These are phyloP conservation scores for Ganoderma meredithae DNA, from an alignment of 1,284 basidiomycete species.

Conservation along the genomic window DNA sequence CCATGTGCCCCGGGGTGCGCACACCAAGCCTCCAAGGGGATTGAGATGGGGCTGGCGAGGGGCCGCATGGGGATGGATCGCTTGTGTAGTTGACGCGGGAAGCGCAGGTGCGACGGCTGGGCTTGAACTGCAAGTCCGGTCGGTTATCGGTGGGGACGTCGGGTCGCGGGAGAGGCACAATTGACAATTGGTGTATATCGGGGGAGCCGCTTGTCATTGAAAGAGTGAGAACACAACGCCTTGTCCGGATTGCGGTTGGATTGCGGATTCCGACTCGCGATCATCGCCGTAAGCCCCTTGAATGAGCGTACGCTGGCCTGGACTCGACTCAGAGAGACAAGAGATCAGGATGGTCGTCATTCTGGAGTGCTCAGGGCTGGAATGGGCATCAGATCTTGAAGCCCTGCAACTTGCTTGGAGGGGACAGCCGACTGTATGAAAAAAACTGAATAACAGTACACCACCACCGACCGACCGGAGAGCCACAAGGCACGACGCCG, in stretches of 20 bases:
- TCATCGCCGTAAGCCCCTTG: background rate
- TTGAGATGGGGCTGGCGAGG: background rate
- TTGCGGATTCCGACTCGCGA: background rate
- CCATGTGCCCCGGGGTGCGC: background rate
- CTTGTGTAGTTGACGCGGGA: background rate
- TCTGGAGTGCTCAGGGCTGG: background rate
- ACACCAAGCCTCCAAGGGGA: fast-evolving
- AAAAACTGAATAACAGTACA: background rate
- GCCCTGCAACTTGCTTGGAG: background rate
- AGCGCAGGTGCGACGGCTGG: background rate
- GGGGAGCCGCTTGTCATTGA: background rate
- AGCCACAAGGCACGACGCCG: background rate
- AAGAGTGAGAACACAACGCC: background rate
- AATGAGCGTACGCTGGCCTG: background rate
- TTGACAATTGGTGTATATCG: background rate
- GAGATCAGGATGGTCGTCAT: background rate
- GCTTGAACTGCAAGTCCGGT: background rate
- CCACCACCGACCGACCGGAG: background rate
- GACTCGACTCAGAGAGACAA: slow-evolving; percentile 2
- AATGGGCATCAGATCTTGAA: background rate
- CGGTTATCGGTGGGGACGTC: background rate
- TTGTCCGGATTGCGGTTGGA: background rate
- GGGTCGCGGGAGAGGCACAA: background rate
- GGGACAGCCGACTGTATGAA: background rate
- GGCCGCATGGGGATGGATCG: background rate